phyloP scores from a whole-genome alignment of 2,329 filamentous ascomycete genomes.

The Calonectria pseudoreteaudii region DNA sequence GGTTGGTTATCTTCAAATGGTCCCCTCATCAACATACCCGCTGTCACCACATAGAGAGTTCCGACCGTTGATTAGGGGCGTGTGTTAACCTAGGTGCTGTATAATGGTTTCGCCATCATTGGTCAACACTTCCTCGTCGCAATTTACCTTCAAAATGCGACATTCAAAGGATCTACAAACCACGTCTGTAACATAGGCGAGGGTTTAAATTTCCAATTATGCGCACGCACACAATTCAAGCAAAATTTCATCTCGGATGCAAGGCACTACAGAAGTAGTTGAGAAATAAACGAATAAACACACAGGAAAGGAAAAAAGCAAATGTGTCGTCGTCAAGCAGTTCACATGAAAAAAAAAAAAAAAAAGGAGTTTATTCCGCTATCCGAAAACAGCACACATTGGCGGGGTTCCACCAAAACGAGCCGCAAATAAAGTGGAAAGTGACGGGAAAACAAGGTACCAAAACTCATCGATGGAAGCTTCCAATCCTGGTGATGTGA shows the following conservation, averaged over 20 bases:
- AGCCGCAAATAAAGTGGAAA: conserved; percentile 8
- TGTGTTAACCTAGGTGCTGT: not conserved
- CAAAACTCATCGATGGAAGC: not conserved
- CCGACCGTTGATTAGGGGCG: not conserved
- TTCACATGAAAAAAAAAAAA: not conserved
- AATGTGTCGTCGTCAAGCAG: not conserved
- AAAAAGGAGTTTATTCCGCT: conserved; percentile 8
- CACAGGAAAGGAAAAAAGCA: not conserved
- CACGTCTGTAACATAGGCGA: not conserved
- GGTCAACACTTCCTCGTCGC: not conserved
- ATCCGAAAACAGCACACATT: conserved; percentile 19
- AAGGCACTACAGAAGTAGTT: not conserved
- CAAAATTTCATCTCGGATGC: not conserved
- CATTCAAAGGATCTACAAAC: not conserved
- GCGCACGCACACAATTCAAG: not conserved
- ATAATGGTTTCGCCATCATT: not conserved
- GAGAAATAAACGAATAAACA: too few species aligned
- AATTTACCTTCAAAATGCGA: not conserved
- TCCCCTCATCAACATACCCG: not conserved
- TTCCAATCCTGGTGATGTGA: not conserved
- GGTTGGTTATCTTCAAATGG: not conserved
- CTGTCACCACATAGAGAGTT: too few species aligned
- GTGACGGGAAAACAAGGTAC: conserved; percentile 7
- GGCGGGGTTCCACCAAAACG: conserved; percentile 14
- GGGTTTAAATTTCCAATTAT: not conserved